Evolutionary conservation across 495 filamentous ascomycete genomes (phyloP), one percentile per base, ranked within the genome.

Genomic region (Platismatia glauca): DNA sequence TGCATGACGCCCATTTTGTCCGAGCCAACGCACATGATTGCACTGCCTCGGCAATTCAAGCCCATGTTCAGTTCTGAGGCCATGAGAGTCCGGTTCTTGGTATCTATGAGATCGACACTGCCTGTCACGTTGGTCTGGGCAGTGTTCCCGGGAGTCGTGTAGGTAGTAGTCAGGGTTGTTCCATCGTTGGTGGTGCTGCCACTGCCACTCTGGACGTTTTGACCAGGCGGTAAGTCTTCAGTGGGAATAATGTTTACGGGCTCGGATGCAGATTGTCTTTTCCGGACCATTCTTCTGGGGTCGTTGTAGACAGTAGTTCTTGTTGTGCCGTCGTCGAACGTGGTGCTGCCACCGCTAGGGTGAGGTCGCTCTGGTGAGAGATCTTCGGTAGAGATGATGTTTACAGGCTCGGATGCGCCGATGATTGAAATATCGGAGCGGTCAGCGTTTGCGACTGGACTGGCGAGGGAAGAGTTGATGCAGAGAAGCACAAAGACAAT

Each of bases 21-120:
- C 6, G 55, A 6, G 9, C 55, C 55, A 34, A 57, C 22, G 55
- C 55, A 57, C 34, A 35, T 41, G 55, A 35, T 13, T 12, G 0
- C 9, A 9, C 55, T 57, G 34, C 55, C 55, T 31, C 24, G 24
- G 55, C 55, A 57, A 12, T 57, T 57, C 24, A 57, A 4, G 55
- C 55, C 55, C 48, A 31, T 27, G 24, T 29, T 7, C 29, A 50
- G 0, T 1, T 31, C 27, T 31, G 48, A 52, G 24, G 0, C 1
- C 11, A 6, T 3, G 7, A 18, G 5, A 33, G 11, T 52, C 24
- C 0, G 24, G 48, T 29, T 52, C 1, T 33, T 52, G 13, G 8
- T 4, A 9, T 13, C 33, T 1, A 52, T 6, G 27, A 52, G 48
- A 2, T 31, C 4, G 48, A 31, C 4, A 13, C 48, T 18, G 13